A percentile compares a stretch with the other conserved stretches of the same genome.
These are phyloP conservation scores for Capsicum rhomboideum DNA, from an alignment of 257 asterid species.

Conservation along the genomic window DNA sequence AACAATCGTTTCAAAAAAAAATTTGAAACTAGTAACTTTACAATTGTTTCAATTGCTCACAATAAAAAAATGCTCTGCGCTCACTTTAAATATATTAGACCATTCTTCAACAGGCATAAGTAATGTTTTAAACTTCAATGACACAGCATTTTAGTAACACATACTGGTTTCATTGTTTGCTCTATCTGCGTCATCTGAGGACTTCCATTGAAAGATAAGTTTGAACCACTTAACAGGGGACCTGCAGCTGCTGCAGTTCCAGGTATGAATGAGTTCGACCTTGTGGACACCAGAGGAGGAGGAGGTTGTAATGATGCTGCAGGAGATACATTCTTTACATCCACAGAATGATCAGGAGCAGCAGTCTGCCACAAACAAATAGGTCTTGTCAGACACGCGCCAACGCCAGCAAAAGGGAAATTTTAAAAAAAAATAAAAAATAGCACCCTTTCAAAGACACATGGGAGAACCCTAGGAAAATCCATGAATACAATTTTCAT, in stretches of 20 bases:
- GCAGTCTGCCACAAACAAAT: constrained; percentile 16
- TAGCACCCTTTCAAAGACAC: not conserved
- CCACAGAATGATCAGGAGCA: constrained; percentile 16
- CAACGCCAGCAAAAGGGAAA: not conserved
- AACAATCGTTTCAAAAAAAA: not conserved
- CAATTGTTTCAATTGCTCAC: not conserved
- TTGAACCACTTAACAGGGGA: not conserved
- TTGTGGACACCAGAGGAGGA: constrained; percentile 18
- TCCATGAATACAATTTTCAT: not conserved
- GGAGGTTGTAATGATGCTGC: constrained; percentile 25
- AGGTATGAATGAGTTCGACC: constrained; percentile 24
- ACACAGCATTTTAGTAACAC: not conserved
- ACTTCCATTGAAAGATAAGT: not conserved
- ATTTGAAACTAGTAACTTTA: no score
- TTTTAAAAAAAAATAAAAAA: not conserved
- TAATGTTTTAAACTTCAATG: not conserved
- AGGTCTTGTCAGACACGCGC: not conserved
- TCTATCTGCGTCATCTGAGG: constrained; percentile 4
- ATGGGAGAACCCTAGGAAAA: not conserved
- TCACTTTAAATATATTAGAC: not conserved
- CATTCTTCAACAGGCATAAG: not conserved
- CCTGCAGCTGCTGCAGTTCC: not conserved
- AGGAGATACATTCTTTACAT: constrained; percentile 14
- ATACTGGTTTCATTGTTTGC: not conserved
- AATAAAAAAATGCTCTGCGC: not conserved